Percentiles rank a stretch among this genome's conserved stretches.
These are phyloP conservation scores for Macadamia tetraphylla DNA, from an alignment of 164 flowering plant genomes.

Conservation along the genomic window DNA sequence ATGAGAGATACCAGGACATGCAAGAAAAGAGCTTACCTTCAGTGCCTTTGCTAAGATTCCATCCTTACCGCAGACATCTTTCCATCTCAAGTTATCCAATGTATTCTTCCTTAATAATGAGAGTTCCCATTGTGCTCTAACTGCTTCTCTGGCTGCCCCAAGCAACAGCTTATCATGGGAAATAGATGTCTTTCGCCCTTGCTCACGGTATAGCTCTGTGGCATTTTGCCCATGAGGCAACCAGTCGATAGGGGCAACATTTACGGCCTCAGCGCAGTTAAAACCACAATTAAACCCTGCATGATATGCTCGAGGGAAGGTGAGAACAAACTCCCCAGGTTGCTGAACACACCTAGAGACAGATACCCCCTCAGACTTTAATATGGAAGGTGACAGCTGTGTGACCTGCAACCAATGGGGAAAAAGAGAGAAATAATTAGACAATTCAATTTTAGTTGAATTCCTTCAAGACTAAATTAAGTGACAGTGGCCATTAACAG, in stretches of 20 bases:
- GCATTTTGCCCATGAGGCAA: slow-evolving; percentile 66
- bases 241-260: slow-evolving; percentile 81
- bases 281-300: slow-evolving; percentile 75
- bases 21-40: slow-evolving; percentile 36
- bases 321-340: slow-evolving; percentile 66
- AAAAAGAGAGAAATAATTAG: background rate
- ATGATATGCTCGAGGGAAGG: slow-evolving; percentile 73
- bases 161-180: slow-evolving; percentile 77
- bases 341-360: slow-evolving; percentile 67
- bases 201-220: slow-evolving; percentile 48
- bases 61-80: slow-evolving; percentile 49
- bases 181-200: slow-evolving; percentile 46
- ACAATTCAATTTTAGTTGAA: background rate
- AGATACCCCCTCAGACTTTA: slow-evolving; percentile 67
- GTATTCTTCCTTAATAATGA: slow-evolving; percentile 32
- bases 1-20: background rate
- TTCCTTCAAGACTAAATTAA: background rate
- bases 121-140: slow-evolving; percentile 60
- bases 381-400: slow-evolving; percentile 48
- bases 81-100: slow-evolving; percentile 48
- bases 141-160: slow-evolving; percentile 68
- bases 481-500: background rate
- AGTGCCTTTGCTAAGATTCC: slow-evolving; percentile 58
- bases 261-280: slow-evolving; percentile 57
- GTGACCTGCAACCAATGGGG: slow-evolving; percentile 40